These are phyloP conservation scores for Russula earlei DNA, from an alignment of 768 basidiomycete species.

Conservation along the genomic window DNA sequence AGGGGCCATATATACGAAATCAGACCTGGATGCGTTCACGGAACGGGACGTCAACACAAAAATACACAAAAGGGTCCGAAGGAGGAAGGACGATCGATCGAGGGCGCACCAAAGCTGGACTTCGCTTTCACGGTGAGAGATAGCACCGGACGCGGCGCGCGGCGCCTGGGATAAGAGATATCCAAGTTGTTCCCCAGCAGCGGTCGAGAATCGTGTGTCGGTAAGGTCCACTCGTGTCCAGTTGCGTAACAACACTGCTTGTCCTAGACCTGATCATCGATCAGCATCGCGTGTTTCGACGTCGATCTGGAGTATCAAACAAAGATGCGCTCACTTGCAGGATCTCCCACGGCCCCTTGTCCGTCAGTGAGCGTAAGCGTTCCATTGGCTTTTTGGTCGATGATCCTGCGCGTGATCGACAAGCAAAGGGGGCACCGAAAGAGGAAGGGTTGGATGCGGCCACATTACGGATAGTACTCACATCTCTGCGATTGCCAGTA, in stretches of 20 bases:
- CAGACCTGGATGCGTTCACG: constrained; percentile 32
- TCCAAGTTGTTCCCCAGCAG: constrained; percentile 38
- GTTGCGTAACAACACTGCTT: constrained; percentile 42
- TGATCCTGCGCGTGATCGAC: constrained; percentile 26
- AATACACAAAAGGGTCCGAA: not conserved
- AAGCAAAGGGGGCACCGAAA: not conserved
- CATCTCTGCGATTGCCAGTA: constrained; percentile 34
- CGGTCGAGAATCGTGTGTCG: constrained; percentile 31
- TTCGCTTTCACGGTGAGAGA: constrained; percentile 45
- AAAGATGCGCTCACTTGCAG: constrained; percentile 33
- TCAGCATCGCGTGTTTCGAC: not conserved
- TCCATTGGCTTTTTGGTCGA: constrained; percentile 30
- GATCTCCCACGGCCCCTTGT: constrained; percentile 50
- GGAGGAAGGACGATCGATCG: not conserved
- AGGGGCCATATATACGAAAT: constrained; percentile 54
- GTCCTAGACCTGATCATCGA: constrained; percentile 36
- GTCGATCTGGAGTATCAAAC: not conserved
- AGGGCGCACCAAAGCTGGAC: constrained; percentile 42
- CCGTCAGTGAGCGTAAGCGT: constrained; percentile 36
- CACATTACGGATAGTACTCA: constrained; percentile 21
- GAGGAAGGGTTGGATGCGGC: not conserved
- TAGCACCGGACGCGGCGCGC: constrained; percentile 41
- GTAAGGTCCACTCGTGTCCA: constrained; percentile 36
- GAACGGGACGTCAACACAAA: not conserved
- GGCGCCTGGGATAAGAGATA: constrained; percentile 40